phyloP scores from a whole-genome alignment of 129 eudicot species.

The Flaveria ramosissima region DNA sequence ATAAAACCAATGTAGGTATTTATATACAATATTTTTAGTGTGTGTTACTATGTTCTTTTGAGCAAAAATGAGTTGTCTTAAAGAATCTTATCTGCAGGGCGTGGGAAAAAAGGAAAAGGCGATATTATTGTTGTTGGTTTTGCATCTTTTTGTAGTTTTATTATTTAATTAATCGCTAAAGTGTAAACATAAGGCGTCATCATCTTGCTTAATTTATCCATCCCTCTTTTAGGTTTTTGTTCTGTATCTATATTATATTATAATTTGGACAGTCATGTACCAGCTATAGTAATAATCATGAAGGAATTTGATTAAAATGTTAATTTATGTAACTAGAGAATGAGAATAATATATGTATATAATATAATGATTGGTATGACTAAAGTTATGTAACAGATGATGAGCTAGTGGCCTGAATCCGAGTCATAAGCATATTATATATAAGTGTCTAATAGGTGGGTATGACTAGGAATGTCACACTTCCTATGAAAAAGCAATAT shows the following conservation, averaged over 20 bases:
- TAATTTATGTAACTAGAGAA: neutral
- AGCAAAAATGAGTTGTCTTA: conserved; percentile 36
- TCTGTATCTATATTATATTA: neutral
- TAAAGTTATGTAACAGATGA: conserved; percentile 6
- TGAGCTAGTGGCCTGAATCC: conserved; percentile 6
- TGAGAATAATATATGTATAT: neutral
- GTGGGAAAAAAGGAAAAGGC: conserved; percentile 25
- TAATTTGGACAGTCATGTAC: conserved; percentile 26
- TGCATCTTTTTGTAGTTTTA: conserved; percentile 8
- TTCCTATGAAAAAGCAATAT: conserved; percentile 12
- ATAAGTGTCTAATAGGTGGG: conserved; percentile 17
- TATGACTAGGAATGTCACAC: conserved; percentile 28
- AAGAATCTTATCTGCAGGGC: conserved; percentile 31
- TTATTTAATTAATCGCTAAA: conserved; percentile 8
- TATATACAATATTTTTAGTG: too few species aligned
- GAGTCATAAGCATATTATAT: neutral
- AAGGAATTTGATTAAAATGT: neutral
- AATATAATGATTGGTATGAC: conserved; percentile 17
- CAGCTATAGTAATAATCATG: conserved; percentile 27
- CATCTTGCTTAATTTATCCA: conserved; percentile 10
- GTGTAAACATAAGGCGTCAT: conserved; percentile 17
- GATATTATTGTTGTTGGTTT: conserved; percentile 31
- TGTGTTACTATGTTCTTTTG: neutral
- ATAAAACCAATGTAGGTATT: too few species aligned
- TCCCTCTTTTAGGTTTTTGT: neutral